Conservation (phyloP, 768 basidiomycete species). For the Suillus plorans region DNA sequence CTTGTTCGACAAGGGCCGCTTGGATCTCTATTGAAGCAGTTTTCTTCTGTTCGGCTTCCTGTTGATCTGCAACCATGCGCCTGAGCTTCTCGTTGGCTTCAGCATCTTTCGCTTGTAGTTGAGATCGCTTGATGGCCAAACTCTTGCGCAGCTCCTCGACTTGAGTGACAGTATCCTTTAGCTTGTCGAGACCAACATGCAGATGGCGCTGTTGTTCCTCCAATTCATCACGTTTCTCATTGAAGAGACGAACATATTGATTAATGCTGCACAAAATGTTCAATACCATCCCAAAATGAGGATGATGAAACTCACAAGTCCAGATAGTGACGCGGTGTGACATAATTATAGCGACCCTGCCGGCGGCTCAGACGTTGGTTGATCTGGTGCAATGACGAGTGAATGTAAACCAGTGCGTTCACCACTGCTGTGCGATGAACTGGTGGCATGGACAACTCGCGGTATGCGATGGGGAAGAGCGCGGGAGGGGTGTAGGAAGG, state of each 20-base stretch:
- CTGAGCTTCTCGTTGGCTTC: conserved; percentile 97
- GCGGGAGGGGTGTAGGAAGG: conserved; percentile 76
- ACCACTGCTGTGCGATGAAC: conserved; percentile 87
- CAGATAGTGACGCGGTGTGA: conserved; percentile 96
- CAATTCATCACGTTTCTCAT: conserved; percentile 94
- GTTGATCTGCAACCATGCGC: conserved; percentile 98
- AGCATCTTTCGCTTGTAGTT: conserved; percentile 89
- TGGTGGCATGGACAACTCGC: conserved; percentile 82
- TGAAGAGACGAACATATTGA: conserved; percentile 93
- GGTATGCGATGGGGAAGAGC: conserved; percentile 88
- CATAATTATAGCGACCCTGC: conserved; percentile 95
- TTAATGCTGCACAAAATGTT: conserved; percentile 65
- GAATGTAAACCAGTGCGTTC: conserved; percentile 92
- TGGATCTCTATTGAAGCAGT: conserved; percentile 95
- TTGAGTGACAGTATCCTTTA: conserved; percentile 92
- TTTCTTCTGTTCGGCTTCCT: conserved; percentile 98
- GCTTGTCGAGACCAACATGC: conserved; percentile 96
- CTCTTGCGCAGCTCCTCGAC: conserved; percentile 96
- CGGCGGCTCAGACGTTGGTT: conserved; percentile 87
- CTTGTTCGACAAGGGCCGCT: conserved; percentile 89
- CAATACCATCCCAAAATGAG: conserved; percentile 8
- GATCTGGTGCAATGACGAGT: conserved; percentile 84
- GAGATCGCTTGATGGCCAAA: conserved; percentile 89
- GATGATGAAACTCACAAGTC: conserved; percentile 80
- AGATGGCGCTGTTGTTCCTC: conserved; percentile 99